Conservation (phyloP, 768 basidiomycete genomes). For the Leccinum olivaceopallidum region DNA sequence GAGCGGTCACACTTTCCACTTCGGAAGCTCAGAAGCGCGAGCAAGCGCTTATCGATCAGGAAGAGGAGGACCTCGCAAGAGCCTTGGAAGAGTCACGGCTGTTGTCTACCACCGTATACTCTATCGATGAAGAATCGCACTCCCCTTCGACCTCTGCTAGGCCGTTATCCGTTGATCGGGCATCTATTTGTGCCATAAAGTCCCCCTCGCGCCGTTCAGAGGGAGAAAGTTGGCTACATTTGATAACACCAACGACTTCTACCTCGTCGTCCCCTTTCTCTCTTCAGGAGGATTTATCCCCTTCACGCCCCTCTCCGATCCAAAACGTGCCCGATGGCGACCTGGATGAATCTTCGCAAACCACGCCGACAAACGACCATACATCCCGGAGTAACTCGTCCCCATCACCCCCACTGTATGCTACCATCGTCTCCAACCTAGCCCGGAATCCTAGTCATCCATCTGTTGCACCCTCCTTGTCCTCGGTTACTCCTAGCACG, state of each 20-base stretch:
- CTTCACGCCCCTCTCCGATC: conserved; percentile 23
- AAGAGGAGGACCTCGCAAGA: conserved; percentile 66
- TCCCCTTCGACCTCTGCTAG: conserved; percentile 10
- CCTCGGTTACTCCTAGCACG: conserved; percentile 6
- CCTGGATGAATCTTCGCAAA: conserved; percentile 4
- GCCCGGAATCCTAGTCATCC: conserved; percentile 14
- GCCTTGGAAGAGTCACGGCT: conserved; percentile 60
- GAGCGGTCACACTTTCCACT: conserved; percentile 47
- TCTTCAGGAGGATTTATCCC: conserved; percentile 28
- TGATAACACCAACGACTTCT: conserved; percentile 31
- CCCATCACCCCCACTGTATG: conserved; percentile 25
- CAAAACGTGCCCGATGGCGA: conserved; percentile 15
- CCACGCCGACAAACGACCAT: conserved; percentile 9
- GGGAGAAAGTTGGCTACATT: conserved; percentile 34
- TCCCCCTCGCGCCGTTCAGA: conserved; percentile 19
- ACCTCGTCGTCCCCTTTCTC: conserved; percentile 22
- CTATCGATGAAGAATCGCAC: conserved; percentile 7
- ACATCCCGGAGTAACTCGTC: conserved; percentile 9
- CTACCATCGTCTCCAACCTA: conserved; percentile 26
- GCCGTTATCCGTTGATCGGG: conserved; percentile 14
- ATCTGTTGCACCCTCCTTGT: conserved; percentile 9
- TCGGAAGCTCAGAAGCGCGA: conserved; percentile 39
- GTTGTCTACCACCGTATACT: conserved; percentile 12
- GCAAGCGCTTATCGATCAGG: conserved; percentile 33
- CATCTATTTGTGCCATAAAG: conserved; percentile 19